Base-by-base conservation (phyloP, 495 filamentous ascomycete species). In the Hypoxylon subgilvum region DNA sequence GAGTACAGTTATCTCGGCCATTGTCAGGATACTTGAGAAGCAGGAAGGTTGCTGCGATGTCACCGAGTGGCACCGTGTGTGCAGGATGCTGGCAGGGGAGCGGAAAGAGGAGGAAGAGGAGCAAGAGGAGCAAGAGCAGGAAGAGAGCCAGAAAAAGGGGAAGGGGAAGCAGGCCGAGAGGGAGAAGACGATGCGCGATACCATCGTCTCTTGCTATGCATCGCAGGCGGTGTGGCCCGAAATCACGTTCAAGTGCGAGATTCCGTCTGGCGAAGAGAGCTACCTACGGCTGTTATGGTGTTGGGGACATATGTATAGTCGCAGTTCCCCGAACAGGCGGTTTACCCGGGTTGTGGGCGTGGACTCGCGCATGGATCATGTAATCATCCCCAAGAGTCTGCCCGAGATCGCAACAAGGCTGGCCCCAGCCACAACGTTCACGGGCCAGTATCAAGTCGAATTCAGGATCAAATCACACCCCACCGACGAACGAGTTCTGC, bases 31-130 rank as follows among this genome's bases (percentile, higher is more conserved):
- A 1, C 34, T 49, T 4, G 4, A 25, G 1, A 12, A 6, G 1
- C 7, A 44, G 18, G 12, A 42, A 17, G 50, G 22, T 6, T 55
- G 57, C 30, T 55, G 51, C 19, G 57, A 61, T 18, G 50, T 45
- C 1, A 16, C 16, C 31, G 57, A 61, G 19, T 54, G 57, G 57
- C 57, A 61, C 13, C 50, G 38, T 13, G 39, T 46, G n/a, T 61
- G 50, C 12, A 27, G 57, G 13, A 50, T 14, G 10, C 21, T 61
- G 5, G 35, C 51, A 2, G 51, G 57, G 0, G 57, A 39, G 22
- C 16, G 2, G 9, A 13, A 17, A 14, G 28, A 9, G 23, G 10
- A 5, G 38, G 27, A 2, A 16, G 46, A n/a, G n/a, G n/a, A n/a
- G n/a, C n/a, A n/a, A n/a, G n/a, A n/a, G n/a, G n/a, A n/a, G n/a